These are phyloP conservation scores for Pleurostoma richardsiae DNA, from an alignment of 2,329 filamentous ascomycete species.

Conservation along the genomic window DNA sequence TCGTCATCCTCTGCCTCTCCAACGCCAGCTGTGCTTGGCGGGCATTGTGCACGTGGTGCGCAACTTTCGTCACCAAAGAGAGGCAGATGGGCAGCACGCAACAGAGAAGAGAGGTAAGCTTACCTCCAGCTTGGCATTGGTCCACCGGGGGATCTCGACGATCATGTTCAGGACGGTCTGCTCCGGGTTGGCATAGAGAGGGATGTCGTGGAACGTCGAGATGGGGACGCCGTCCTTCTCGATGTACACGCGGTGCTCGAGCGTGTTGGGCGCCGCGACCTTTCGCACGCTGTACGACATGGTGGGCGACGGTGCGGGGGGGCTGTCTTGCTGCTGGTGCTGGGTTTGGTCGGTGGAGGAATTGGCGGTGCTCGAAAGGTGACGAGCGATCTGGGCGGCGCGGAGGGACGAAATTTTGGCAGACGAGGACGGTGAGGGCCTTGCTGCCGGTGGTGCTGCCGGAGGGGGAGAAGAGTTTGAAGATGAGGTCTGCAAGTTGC, in stretches of 20 bases:
- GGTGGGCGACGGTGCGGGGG: slow-evolving; percentile 46
- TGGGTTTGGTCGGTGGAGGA: slow-evolving; percentile 12
- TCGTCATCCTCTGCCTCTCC: no score
- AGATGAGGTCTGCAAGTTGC: not conserved
- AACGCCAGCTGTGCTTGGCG: no score
- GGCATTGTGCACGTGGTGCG: no score
- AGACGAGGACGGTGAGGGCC: slow-evolving; percentile 13
- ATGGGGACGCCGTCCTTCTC: slow-evolving; percentile 94
- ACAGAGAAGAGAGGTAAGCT: slow-evolving; percentile 24
- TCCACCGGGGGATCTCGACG: slow-evolving; percentile 99
- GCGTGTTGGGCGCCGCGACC: slow-evolving; percentile 82
- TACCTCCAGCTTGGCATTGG: slow-evolving; percentile 99
- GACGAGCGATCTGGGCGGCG: slow-evolving; percentile 50
- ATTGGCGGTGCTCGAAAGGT: slow-evolving; percentile 36
- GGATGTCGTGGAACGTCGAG: slow-evolving; percentile 98
- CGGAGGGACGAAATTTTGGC: slow-evolving; percentile 43
- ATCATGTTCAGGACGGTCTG: slow-evolving; percentile 98
- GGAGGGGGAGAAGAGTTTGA: not conserved
- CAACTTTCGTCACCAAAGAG: no score
- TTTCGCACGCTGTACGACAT: slow-evolving; percentile 70
- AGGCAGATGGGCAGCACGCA: not conserved
- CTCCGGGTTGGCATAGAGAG: slow-evolving; percentile 94
- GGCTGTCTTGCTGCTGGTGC: slow-evolving; percentile 7
- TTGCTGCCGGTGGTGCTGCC: slow-evolving; percentile 5
- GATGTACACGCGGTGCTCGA: slow-evolving; percentile 96